Base-by-base conservation (phyloP, 2,329 filamentous ascomycete species). In the Hysterium pulicare region DNA sequence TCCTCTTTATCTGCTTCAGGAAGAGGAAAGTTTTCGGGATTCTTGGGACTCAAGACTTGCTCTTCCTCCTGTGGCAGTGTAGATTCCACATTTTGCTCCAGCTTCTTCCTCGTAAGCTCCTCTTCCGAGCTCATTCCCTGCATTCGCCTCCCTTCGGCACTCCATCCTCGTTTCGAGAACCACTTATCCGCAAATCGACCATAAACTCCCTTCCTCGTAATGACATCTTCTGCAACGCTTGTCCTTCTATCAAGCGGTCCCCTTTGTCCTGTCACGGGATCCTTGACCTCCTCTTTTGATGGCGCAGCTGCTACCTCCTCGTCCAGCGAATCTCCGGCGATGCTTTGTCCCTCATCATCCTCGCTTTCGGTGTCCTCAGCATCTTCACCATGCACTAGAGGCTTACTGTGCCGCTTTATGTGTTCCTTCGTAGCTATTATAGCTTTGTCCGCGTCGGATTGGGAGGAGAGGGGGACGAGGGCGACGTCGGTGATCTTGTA, bases 401-500 rank as follows among this genome's bases (percentile, higher is more conserved):
- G 50, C 45, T 57, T 59, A 38, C 46, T 66, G 48, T 49, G 59
- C 68, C 71, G 66, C 26, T 64, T 61, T 4, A 66, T 55, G 49
- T 66, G 70, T 41, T 70, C 75, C 49, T 61, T 73, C 0, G 86
- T 87, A 42, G 79, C 77, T 2, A 71, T 67, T 45, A 97, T 85
- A 7, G 88, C 85, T 21, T 78, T 77, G 47, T 81, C 76, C 4
- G 91, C 90, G 33, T 94, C 88, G 31, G 68, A 64, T 56, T 84
- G 84, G 5, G 86, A 91, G 2, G 83, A 80, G 40, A 93, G 82
- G 1, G 93, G 93, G 5, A 95, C 95, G n/a, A 97, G 73, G 5
- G 89, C 85, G 23, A 97, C 87, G 54, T 94, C 88, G 33, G 86
- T 93, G 46, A 96, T 81, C 30, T 89, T 83, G 66, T 94, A 98